A percentile compares a stretch with the other conserved stretches of the same genome.
These are phyloP conservation scores for Rhizodiscina lignyota DNA, from an alignment of 495 filamentous ascomycete genomes.

Conservation along the genomic window DNA sequence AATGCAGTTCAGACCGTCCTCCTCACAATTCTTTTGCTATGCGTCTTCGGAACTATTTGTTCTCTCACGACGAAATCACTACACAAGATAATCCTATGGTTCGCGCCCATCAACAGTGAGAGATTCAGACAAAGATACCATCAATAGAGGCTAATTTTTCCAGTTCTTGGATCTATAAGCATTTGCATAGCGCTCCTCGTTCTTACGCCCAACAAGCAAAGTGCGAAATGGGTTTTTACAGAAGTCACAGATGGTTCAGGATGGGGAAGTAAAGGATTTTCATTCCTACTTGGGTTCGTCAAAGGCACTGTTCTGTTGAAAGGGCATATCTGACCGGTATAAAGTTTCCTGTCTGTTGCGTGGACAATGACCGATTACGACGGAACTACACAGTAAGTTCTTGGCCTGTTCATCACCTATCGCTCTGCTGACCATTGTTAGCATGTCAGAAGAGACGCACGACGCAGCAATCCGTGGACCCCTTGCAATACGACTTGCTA, in stretches of 20 bases:
- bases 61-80: slow-evolving; percentile 48
- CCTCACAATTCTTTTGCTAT: slow-evolving; percentile 39
- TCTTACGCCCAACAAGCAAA: slow-evolving; percentile 40
- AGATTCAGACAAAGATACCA: too few species aligned
- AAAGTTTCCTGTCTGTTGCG: slow-evolving; percentile 41
- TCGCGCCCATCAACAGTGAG: slow-evolving; percentile 59
- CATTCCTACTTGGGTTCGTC: slow-evolving; percentile 43
- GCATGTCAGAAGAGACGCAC: slow-evolving; percentile 61
- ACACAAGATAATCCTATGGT: slow-evolving; percentile 50
- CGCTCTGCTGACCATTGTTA: slow-evolving; percentile 12
- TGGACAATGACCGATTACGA: slow-evolving; percentile 71
- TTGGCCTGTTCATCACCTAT: slow-evolving; percentile 1
- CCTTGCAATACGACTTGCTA: slow-evolving; percentile 44
- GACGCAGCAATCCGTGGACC: slow-evolving; percentile 52
- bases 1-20: slow-evolving; percentile 46
- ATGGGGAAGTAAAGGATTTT: slow-evolving; percentile 47
- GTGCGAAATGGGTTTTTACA: slow-evolving; percentile 45
- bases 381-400: slow-evolving; percentile 47
- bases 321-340: neutral
- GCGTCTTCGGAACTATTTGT: slow-evolving; percentile 43
- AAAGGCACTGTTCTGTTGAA: neutral
- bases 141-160: too few species aligned
- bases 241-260: slow-evolving; percentile 40
- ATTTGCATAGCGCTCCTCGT: slow-evolving; percentile 44
- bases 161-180: slow-evolving; percentile 27